phyloP scores from a whole-genome alignment of 2,329 filamentous ascomycete species.

The Podosphaera leucotricha region DNA sequence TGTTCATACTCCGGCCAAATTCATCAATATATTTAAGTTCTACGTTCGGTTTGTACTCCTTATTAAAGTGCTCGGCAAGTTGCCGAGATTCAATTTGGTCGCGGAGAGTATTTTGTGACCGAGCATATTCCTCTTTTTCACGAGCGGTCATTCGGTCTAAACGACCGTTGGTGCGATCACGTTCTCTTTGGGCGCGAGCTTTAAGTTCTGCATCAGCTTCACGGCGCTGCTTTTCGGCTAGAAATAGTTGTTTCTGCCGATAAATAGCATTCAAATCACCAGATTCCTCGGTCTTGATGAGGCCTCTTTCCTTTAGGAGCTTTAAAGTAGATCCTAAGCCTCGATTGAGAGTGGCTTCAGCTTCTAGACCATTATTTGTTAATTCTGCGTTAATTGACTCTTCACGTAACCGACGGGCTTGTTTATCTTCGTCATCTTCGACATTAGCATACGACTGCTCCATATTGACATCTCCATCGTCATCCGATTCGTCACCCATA shows the following conservation, averaged over 20 bases:
- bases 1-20: slow-evolving; percentile 59
- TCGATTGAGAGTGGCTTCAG: slow-evolving; percentile 56
- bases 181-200: slow-evolving; percentile 61
- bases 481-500: slow-evolving; percentile 21
- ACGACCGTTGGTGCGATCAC: slow-evolving; percentile 60
- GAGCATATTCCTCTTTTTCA: slow-evolving; percentile 73
- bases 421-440: slow-evolving; percentile 22
- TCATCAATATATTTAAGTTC: slow-evolving; percentile 83
- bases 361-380: slow-evolving; percentile 52
- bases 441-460: slow-evolving; percentile 15
- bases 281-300: slow-evolving; percentile 43
- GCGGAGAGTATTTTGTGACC: slow-evolving; percentile 67
- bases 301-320: slow-evolving; percentile 63
- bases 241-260: slow-evolving; percentile 53
- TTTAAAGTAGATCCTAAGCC: slow-evolving; percentile 65
- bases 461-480: slow-evolving; percentile 21
- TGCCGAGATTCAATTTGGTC: slow-evolving; percentile 65
- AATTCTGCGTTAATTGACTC: slow-evolving; percentile 26
- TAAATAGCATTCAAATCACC: slow-evolving; percentile 41
- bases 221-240: slow-evolving; percentile 52
- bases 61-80: slow-evolving; percentile 66
- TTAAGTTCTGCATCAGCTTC: slow-evolving; percentile 61
- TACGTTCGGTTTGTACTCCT: slow-evolving; percentile 74
- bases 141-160: slow-evolving; percentile 76
- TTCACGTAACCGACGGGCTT: slow-evolving; percentile 26